Evolutionary conservation across 83 land plant species (phyloP).

Genomic region (Larix sibirica): DNA sequence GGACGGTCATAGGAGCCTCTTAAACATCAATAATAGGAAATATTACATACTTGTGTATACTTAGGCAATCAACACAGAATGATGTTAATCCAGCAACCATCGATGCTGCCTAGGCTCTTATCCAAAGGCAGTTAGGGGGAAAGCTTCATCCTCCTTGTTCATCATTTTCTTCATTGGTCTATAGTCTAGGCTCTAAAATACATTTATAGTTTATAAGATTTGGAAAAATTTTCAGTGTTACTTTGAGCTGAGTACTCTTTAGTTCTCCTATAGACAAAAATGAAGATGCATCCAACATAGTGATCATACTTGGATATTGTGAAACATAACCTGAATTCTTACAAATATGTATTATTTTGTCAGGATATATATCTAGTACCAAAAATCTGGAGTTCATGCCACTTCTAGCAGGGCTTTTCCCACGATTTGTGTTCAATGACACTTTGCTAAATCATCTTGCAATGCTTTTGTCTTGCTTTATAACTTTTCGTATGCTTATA

Average conservation of each 20-base stretch:
- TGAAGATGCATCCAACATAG: neutral
- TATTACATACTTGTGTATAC: neutral
- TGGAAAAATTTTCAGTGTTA: neutral
- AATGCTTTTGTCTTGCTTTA: too few relatives aligned
- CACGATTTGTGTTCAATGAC: too few relatives aligned
- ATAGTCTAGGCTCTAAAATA: neutral
- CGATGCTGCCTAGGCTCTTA: neutral
- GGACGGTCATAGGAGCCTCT: neutral
- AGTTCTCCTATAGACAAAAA: neutral
- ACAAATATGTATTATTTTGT: neutral
- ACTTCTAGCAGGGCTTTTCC: neutral
- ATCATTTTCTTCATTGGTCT: neutral
- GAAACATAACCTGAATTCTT: neutral
- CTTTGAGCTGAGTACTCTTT: neutral
- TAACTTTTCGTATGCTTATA: too few relatives aligned
- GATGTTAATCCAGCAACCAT: neutral
- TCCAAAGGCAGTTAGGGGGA: neutral
- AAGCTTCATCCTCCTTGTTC: neutral
- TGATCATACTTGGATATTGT: neutral
- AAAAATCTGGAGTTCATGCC: too few relatives aligned
- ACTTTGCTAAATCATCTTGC: too few relatives aligned
- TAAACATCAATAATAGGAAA: neutral
- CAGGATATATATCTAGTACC: neutral
- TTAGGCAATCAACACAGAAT: neutral
- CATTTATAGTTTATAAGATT: neutral